These are phyloP conservation scores for Pestalotiopsis fici DNA, from an alignment of 2,329 filamentous ascomycete genomes.

Conservation along the genomic window DNA sequence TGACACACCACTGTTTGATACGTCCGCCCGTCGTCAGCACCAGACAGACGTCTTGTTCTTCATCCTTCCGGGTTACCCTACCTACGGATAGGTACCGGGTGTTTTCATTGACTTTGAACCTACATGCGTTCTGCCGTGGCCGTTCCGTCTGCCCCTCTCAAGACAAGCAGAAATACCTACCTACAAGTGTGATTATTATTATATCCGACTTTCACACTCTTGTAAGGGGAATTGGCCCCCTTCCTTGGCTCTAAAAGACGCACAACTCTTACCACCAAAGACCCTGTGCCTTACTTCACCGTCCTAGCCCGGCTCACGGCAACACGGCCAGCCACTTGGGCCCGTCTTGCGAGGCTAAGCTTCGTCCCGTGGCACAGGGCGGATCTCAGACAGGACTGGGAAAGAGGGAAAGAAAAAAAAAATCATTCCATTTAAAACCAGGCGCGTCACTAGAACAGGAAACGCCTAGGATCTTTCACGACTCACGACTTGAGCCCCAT, in stretches of 20 bases:
- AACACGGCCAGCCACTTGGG: neutral
- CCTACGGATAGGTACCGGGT: neutral
- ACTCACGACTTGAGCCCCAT: conserved; percentile 2
- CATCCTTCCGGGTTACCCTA: neutral
- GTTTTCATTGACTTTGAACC: neutral
- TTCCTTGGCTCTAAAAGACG: neutral
- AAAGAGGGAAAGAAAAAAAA: neutral
- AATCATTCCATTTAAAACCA: neutral
- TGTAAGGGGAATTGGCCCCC: neutral
- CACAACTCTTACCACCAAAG: neutral
- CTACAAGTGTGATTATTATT: neutral
- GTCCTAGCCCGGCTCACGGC: neutral
- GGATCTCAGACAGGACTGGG: neutral
- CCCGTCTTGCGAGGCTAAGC: neutral
- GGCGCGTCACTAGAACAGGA: neutral
- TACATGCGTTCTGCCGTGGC: neutral
- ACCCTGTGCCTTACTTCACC: neutral
- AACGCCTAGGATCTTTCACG: neutral
- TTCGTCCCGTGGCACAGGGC: neutral
- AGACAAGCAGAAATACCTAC: neutral
- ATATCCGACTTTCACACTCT: neutral
- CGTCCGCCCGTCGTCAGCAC: neutral
- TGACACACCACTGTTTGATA: neutral
- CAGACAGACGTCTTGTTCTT: neutral
- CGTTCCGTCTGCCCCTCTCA: neutral